Evolutionary conservation across 1,284 basidiomycete genomes (phyloP).

Genomic region (Stygiomarasmius scandens): DNA sequence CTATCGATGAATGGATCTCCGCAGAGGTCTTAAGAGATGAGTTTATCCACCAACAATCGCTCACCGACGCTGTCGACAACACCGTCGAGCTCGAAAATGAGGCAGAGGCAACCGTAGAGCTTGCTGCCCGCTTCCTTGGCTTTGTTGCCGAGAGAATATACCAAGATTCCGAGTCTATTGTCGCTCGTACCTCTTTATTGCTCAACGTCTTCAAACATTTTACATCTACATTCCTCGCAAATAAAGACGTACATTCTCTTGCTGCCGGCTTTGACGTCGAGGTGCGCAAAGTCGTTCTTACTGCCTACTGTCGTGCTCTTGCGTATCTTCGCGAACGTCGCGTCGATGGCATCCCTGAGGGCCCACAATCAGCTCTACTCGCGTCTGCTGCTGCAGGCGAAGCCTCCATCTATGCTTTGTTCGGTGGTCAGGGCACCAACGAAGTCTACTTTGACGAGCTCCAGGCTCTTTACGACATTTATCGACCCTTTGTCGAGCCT

Average conservation of each 20-base stretch:
- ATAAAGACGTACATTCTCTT: slow-evolving; percentile 82
- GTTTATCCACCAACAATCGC: slow-evolving; percentile 70
- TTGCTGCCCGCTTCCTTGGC: slow-evolving; percentile 79
- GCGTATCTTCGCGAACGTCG: slow-evolving; percentile 69
- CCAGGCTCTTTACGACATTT: slow-evolving; percentile 88
- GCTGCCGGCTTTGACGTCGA: slow-evolving; percentile 77
- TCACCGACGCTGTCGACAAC: slow-evolving; percentile 54
- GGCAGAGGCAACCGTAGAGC: slow-evolving; percentile 70
- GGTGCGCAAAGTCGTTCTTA: slow-evolving; percentile 75
- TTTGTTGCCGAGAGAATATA: slow-evolving; percentile 69
- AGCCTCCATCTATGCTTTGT: slow-evolving; percentile 89
- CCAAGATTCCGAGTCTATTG: slow-evolving; percentile 52
- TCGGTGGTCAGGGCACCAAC: slow-evolving; percentile 98
- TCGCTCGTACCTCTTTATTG: slow-evolving; percentile 71
- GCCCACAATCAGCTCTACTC: slow-evolving; percentile 77
- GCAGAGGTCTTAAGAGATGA: slow-evolving; percentile 89
- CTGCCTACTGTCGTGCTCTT: slow-evolving; percentile 82
- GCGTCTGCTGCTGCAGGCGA: slow-evolving; percentile 68
- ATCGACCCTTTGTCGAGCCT: slow-evolving; percentile 81
- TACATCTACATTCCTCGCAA: slow-evolving; percentile 74
- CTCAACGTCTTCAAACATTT: slow-evolving; percentile 77
- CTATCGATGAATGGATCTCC: slow-evolving; percentile 81
- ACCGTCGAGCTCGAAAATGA: slow-evolving; percentile 54
- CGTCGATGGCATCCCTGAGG: slow-evolving; percentile 61
- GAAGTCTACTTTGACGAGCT: slow-evolving; percentile 98